Conservation (phyloP, 2,329 filamentous ascomycete genomes). For the Aspergillus sp. region DNA sequence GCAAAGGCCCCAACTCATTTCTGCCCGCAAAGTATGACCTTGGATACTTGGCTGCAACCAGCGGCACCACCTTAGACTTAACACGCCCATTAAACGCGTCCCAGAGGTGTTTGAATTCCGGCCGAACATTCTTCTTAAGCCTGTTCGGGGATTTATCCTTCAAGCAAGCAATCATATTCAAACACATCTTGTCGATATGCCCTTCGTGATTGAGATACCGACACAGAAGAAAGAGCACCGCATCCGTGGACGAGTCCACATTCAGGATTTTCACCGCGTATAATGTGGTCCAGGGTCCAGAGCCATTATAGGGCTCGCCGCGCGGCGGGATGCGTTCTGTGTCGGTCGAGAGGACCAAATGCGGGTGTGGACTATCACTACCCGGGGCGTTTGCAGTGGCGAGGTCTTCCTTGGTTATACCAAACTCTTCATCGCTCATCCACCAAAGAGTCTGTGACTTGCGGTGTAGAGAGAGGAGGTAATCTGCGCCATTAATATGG, state of each 20-base stretch:
- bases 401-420: no score
- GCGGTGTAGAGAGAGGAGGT: neutral
- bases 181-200: neutral
- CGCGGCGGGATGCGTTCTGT: neutral
- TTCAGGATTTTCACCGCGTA: neutral
- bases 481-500: neutral
- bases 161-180: neutral
- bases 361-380: neutral
- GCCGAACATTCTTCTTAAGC: neutral
- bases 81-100: neutral
- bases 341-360: neutral
- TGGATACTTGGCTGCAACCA: neutral
- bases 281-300: neutral
- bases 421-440: neutral
- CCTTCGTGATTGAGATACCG: neutral
- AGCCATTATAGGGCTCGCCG: neutral
- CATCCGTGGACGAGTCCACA: neutral
- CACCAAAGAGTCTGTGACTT: neutral
- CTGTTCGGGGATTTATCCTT: neutral
- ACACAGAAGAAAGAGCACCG: neutral
- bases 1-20: neutral
- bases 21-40: no score
- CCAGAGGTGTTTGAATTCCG: neutral
- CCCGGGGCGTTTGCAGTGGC: no score
- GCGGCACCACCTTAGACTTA: neutral